Base-by-base conservation (phyloP, 768 basidiomycete species). In the Crepidotus variabilis region DNA sequence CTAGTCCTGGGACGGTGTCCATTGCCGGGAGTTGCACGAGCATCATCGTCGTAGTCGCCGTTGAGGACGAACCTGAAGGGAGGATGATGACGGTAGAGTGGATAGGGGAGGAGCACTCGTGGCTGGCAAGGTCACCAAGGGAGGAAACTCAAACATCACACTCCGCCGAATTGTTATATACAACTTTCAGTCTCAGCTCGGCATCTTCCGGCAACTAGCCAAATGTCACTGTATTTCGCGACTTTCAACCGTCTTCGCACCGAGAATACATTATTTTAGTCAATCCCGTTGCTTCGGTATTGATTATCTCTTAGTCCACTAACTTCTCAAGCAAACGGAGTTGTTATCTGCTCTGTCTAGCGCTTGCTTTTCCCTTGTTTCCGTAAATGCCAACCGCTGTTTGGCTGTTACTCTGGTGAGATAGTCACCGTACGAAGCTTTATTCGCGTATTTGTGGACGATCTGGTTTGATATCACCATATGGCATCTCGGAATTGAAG, bases 21-120 rank as follows among this genome's bases (percentile, higher is more conserved):
- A 58, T 58, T 33, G 57, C 52, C n/a, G 57, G 53, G 18, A 58
- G 34, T 39, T 58, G 57, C 33, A 58, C 53, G 24, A 58, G 57
- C 28, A 58, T 54, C 57, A 58, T 58, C 47, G 48, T 54, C 39
- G 21, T 54, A 46, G 48, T n/a, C 55, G 55, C 45, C 43, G 54
- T 48, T 47, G 39, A 48, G 46, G 54, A 35, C 9, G 21, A 54
- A 20, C 21, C 48, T 34, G 21, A 43, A 28, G 16, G 47, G 47
- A 23, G 47, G 47, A 49, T 23, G 50, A 51, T 21, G 55, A 20
- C 16, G 50, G 55, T 20, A 39, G 21, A 39, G 20, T 47, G 47
- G 20, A 10, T 18, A 47, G 48, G 47, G 54, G 33, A 45, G 33
- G 45, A 34, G 18, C 35, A 36, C 28, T 21, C 21, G 24, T 18